phyloP scores from a whole-genome alignment of 2,329 filamentous ascomycete genomes.

The Fusarium bulbicola region DNA sequence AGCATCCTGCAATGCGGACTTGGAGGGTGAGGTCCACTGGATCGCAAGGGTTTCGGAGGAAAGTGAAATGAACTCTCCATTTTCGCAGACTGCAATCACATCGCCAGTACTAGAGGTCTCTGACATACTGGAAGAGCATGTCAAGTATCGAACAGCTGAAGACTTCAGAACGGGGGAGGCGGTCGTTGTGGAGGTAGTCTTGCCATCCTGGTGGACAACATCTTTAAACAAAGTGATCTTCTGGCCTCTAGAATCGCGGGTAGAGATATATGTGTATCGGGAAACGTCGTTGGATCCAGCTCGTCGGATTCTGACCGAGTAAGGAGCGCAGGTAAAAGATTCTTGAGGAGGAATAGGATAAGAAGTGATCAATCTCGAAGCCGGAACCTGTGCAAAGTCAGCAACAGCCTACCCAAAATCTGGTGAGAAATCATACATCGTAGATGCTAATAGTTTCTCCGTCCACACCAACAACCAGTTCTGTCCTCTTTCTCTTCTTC shows the following conservation, averaged over 20 bases:
- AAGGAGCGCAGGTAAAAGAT: constrained; percentile 69
- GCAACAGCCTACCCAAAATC: neutral
- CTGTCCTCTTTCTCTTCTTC: constrained; percentile 70
- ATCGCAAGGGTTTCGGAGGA: constrained; percentile 60
- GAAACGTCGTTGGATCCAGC: constrained; percentile 58
- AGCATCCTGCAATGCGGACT: constrained; percentile 48
- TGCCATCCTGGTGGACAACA: constrained; percentile 59
- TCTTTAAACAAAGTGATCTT: constrained; percentile 70
- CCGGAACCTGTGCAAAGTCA: constrained; percentile 59
- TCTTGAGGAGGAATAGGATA: constrained; percentile 74
- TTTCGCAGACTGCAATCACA: constrained; percentile 66
- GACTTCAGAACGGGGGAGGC: constrained; percentile 53
- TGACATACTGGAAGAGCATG: constrained; percentile 43
- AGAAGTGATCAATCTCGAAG: constrained; percentile 70
- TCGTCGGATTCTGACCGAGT: constrained; percentile 64
- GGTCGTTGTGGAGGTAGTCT: constrained; percentile 61
- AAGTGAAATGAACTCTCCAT: constrained; percentile 69
- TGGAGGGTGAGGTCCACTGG: constrained; percentile 49
- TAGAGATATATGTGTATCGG: constrained; percentile 70
- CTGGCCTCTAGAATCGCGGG: constrained; percentile 56
- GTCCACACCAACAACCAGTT: constrained; percentile 70
- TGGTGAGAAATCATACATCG: constrained; percentile 57
- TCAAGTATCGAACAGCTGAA: constrained; percentile 49
- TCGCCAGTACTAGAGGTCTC: constrained; percentile 43
- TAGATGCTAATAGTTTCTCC: constrained; percentile 73